Evolutionary conservation across 148 eudicot species (phyloP).

Genomic region (Diospyros kaki): DNA sequence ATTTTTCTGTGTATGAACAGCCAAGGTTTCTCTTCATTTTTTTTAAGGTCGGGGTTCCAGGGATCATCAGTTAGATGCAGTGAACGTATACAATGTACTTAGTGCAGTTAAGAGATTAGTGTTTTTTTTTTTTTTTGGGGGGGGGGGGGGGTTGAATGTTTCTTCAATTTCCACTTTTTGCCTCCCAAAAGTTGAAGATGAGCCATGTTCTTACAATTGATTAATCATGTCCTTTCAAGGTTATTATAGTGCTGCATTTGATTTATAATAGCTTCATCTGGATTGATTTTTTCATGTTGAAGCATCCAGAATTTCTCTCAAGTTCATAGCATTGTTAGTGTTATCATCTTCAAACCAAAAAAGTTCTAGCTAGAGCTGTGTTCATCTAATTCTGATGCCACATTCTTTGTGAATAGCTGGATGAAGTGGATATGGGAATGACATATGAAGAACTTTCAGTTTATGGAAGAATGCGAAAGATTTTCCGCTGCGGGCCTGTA

Average conservation of each 20-base stretch:
- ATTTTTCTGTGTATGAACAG: not conserved
- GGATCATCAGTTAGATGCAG: too few species aligned
- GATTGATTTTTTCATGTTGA: not conserved
- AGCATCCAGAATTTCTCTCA: not conserved
- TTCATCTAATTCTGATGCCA: not conserved
- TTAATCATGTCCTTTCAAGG: too few species aligned
- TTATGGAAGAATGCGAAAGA: slow-evolving; percentile 89
- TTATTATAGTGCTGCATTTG: not conserved
- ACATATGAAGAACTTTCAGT: slow-evolving; percentile 92
- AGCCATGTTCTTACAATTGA: too few species aligned
- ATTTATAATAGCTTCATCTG: not conserved
- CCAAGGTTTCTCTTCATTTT: not conserved
- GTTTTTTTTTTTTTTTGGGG: not conserved
- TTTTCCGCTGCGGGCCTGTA: slow-evolving; percentile 86
- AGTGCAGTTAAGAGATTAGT: not conserved
- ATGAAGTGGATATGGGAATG: slow-evolving; percentile 99
- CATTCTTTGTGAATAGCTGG: slow-evolving; percentile 46
- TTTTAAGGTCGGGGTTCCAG: too few species aligned
- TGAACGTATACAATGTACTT: not conserved
- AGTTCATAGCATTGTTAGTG: not conserved
- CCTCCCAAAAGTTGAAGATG: too few species aligned
- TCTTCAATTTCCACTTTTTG: too few species aligned
- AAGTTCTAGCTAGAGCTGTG: not conserved
- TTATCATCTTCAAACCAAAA: not conserved
- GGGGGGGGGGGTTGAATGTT: too few species aligned